Evolutionary conservation across 202 grass and related monocot species (phyloP).

Genomic region (Eragrostis tef): DNA sequence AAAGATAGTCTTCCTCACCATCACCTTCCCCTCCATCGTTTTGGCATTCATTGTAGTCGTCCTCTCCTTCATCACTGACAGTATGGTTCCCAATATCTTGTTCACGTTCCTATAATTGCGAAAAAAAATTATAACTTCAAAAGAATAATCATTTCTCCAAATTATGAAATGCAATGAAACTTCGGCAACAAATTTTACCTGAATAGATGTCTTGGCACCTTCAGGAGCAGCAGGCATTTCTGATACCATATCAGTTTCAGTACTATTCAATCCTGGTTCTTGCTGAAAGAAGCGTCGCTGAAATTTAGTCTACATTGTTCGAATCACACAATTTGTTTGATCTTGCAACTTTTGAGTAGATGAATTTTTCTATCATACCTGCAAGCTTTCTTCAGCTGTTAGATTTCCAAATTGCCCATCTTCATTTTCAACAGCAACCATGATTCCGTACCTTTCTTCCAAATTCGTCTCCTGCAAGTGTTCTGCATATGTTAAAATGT

Average conservation of each 20-base stretch:
- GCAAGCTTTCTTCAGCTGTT: background rate
- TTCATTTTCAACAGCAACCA: no score
- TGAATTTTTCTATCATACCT: background rate
- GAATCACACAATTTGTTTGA: background rate
- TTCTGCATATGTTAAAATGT: background rate
- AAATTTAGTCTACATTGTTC: background rate
- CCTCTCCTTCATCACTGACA: slow-evolving; percentile 8
- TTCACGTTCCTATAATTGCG: background rate
- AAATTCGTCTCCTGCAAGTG: background rate
- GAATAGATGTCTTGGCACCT: slow-evolving; percentile 1
- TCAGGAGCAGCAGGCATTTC: background rate
- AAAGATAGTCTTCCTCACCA: no score
- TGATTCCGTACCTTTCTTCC: slow-evolving; percentile 24
- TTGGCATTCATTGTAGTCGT: background rate
- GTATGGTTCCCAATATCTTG: background rate
- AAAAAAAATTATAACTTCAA: slow-evolving; percentile 19
- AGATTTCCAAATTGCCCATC: background rate
- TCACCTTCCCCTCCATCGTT: no score
- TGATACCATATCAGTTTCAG: no score
- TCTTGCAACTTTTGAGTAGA: background rate
- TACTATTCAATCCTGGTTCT: background rate
- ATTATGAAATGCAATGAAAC: background rate
- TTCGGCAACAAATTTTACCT: background rate
- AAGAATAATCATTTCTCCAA: no score
- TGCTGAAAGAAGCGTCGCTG: background rate